phyloP scores from a whole-genome alignment of 2,329 filamentous ascomycete species.

The Scedosporium boydii region DNA sequence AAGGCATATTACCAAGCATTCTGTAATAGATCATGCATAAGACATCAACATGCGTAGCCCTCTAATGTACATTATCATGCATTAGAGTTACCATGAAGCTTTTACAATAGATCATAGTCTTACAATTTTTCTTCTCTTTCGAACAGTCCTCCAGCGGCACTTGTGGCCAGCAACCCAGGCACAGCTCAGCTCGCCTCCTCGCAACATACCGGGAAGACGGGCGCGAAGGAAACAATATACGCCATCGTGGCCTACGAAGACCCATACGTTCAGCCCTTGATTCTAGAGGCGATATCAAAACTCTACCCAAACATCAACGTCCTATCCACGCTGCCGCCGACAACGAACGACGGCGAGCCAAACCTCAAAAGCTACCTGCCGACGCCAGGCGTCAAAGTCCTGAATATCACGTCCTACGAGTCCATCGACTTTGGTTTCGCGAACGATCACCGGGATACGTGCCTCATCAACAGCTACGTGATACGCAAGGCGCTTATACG shows the following conservation, averaged over 20 bases:
- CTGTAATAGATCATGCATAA: not conserved
- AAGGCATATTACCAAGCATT: not conserved
- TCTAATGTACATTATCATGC: slow-evolving; percentile 2
- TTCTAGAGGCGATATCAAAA: slow-evolving; percentile 60
- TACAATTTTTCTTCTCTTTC: slow-evolving; percentile 13
- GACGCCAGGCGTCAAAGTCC: slow-evolving; percentile 31
- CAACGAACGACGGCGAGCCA: slow-evolving; percentile 17
- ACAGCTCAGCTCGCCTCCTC: not conserved
- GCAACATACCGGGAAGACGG: not conserved
- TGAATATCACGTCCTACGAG: slow-evolving; percentile 86
- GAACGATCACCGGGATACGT: slow-evolving; percentile 48
- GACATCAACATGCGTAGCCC: not conserved
- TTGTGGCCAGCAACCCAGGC: not conserved
- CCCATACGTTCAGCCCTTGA: slow-evolving; percentile 77
- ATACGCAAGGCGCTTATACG: slow-evolving; percentile 94
- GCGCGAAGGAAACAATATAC: slow-evolving; percentile 28
- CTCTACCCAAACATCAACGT: slow-evolving; percentile 51
- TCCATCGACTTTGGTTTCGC: slow-evolving; percentile 74
- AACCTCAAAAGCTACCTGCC: slow-evolving; percentile 27
- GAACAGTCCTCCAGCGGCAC: not conserved
- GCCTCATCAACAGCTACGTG: slow-evolving; percentile 79
- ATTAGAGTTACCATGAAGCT: not conserved
- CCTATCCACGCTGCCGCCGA: slow-evolving; percentile 32
- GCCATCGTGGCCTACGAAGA: slow-evolving; percentile 80
- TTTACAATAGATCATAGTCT: slow-evolving; percentile 24